Percentiles rank a stretch among this genome's conserved stretches.
Evolutionary conservation across 129 eudicot species (phyloP).

Genomic region (Silybum marianum): DNA sequence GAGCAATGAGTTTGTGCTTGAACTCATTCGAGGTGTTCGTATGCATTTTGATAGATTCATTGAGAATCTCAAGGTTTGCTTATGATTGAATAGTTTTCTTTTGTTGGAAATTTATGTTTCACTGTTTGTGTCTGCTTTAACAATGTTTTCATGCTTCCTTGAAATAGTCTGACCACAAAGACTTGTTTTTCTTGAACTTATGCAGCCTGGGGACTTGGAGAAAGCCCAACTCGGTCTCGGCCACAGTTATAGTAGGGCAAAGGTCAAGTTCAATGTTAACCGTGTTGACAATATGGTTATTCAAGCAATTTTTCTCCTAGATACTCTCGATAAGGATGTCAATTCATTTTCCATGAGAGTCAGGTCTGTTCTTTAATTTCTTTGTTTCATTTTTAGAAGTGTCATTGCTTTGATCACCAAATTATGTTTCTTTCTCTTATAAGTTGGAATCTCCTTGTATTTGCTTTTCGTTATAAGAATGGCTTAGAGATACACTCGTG

Average conservation of each 20-base stretch:
- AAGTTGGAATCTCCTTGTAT: background rate
- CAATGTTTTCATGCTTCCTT: background rate
- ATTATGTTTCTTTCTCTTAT: background rate
- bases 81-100: background rate
- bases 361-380: conserved; percentile 53
- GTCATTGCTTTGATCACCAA: background rate
- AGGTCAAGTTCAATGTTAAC: conserved; percentile 87
- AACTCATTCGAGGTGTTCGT: conserved; percentile 84
- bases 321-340: conserved; percentile 92
- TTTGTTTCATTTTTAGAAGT: background rate
- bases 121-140: background rate
- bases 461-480: background rate
- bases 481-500: background rate
- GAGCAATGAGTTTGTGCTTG: conserved; percentile 82
- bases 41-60: conserved; percentile 69
- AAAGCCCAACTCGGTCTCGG: conserved; percentile 86
- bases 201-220: conserved; percentile 83
- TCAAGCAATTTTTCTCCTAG: conserved; percentile 84
- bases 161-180: conserved; percentile 8
- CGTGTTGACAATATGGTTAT: conserved; percentile 88
- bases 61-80: conserved; percentile 62
- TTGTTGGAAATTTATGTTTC: background rate
- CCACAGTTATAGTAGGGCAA: conserved; percentile 86
- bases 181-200: conserved; percentile 8
- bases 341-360: conserved; percentile 96